These are phyloP conservation scores for Stemphylium lycopersici DNA, from an alignment of 2,329 filamentous ascomycete species.

Conservation along the genomic window DNA sequence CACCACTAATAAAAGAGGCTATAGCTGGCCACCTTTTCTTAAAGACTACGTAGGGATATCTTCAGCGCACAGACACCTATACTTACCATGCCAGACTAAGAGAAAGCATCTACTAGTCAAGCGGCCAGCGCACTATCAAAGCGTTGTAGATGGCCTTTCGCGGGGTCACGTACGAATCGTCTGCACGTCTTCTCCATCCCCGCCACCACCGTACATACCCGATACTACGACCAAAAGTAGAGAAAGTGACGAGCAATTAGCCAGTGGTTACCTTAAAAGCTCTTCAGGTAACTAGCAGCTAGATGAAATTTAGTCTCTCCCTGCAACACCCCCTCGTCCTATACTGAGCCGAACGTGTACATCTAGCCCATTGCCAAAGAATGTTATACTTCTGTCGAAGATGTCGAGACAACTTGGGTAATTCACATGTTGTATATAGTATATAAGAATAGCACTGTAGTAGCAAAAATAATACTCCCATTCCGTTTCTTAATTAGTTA, in stretches of 20 bases:
- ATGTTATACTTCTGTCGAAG: too few relatives aligned
- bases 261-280: not conserved
- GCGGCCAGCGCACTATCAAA: not conserved
- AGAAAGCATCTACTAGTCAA: not conserved
- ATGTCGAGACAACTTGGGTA: too few relatives aligned
- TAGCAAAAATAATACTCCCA: not conserved
- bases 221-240: not conserved
- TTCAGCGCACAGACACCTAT: too few relatives aligned
- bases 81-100: not conserved
- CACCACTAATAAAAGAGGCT: not conserved
- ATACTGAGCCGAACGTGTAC: too few relatives aligned
- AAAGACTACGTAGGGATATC: not conserved
- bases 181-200: not conserved
- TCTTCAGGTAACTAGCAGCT: too few relatives aligned
- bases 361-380: too few relatives aligned
- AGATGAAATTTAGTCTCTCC: too few relatives aligned
- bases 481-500: not conserved
- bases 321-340: too few relatives aligned
- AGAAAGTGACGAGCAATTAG: not conserved
- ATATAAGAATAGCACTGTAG: not conserved
- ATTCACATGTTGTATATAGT: too few relatives aligned
- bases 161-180: not conserved
- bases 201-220: not conserved
- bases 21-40: not conserved
- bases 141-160: not conserved